Conservation (phyloP, 176 grass and related monocot species). For the Zea luxurians region DNA sequence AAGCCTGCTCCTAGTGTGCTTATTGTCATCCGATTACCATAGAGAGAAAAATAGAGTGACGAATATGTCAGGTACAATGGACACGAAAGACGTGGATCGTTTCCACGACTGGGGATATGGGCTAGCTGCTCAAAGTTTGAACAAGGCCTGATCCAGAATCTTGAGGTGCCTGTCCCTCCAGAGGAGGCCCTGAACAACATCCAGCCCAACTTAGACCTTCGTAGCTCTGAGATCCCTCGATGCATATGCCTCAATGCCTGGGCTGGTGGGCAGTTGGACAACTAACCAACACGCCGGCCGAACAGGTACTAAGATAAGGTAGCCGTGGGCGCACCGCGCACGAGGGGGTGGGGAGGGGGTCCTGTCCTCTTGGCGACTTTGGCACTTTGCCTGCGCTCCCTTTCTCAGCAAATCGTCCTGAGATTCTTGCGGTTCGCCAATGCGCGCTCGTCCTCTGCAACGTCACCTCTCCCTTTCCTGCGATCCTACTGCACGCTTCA, state of each 20-base stretch:
- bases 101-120: background rate
- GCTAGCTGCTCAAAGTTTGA: background rate
- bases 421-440: conserved; percentile 34
- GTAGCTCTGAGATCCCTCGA: background rate
- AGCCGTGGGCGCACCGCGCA: background rate
- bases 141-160: background rate
- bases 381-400: background rate
- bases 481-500: background rate
- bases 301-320: background rate
- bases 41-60: background rate
- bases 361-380: too few relatives aligned
- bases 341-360: background rate
- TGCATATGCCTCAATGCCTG: background rate
- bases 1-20: background rate
- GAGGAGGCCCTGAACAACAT: background rate
- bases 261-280: background rate
- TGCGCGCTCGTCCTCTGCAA: background rate
- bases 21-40: background rate
- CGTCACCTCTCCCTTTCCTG: background rate
- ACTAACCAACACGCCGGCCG: background rate
- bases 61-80: background rate
- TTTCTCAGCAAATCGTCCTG: conserved; percentile 22
- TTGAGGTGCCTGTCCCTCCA: background rate
- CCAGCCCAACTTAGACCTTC: background rate
- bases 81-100: background rate